phyloP scores from a whole-genome alignment of 768 basidiomycete species.

The Boletus reticuloceps region DNA sequence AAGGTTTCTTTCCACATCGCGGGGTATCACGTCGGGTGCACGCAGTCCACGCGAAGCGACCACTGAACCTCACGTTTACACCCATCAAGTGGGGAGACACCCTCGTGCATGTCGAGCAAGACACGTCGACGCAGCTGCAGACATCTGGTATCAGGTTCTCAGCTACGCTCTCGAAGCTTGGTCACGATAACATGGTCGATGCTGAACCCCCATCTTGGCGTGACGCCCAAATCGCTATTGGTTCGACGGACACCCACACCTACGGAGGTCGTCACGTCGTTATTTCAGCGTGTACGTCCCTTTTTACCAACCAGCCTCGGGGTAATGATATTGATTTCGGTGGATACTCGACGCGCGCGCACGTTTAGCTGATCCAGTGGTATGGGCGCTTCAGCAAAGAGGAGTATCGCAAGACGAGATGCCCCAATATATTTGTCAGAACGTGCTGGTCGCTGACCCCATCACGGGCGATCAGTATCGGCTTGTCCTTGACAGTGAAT shows the following conservation, averaged over 20 bases:
- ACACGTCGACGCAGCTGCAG: background rate
- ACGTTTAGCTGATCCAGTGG: background rate
- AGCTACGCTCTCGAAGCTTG: background rate
- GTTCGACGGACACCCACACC: background rate
- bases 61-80: slow-evolving; percentile 4
- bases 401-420: slow-evolving; percentile 6
- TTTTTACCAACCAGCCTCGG: background rate
- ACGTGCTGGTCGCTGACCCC: background rate
- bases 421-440: slow-evolving; percentile 3
- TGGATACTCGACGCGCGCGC: no score
- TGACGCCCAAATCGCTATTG: no score
- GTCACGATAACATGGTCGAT: background rate
- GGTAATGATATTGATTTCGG: background rate
- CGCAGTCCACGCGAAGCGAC: background rate
- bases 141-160: background rate
- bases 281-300: slow-evolving; percentile 1
- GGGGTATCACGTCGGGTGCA: background rate
- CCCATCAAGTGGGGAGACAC: background rate
- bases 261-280: slow-evolving; percentile 1
- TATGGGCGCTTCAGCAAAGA: background rate
- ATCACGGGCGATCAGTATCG: slow-evolving; percentile 6
- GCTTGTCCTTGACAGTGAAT: background rate
- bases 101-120: background rate
- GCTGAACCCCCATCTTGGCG: no score
- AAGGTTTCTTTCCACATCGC: slow-evolving; percentile 1